These are phyloP conservation scores for Trichosanthes cucumerina DNA, from an alignment of 306 rosid species.

Conservation along the genomic window DNA sequence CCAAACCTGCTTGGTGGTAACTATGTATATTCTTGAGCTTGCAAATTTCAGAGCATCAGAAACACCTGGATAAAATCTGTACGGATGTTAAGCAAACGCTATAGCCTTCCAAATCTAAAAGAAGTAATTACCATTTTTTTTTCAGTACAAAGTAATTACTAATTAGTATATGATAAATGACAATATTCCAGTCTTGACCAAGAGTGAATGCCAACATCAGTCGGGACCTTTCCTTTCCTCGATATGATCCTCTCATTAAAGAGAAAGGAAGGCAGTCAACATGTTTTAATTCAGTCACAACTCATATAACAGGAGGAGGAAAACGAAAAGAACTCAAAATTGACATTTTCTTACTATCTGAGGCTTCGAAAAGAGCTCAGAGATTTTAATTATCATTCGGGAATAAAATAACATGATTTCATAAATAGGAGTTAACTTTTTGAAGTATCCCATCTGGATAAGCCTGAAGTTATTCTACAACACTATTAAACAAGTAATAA, in stretches of 20 bases:
- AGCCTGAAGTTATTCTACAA: background rate
- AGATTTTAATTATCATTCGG: background rate
- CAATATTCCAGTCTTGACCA: background rate
- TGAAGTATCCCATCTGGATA: background rate
- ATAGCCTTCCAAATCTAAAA: background rate
- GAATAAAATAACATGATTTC: background rate
- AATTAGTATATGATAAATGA: background rate
- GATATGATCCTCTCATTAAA: background rate
- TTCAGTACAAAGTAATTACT: no score
- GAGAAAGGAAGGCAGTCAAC: background rate
- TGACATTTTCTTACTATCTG: background rate
- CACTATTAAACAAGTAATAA: background rate
- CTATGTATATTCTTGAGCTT: slow-evolving; percentile 67
- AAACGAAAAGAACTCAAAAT: background rate
- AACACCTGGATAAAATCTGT: slow-evolving; percentile 72
- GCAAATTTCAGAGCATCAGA: slow-evolving; percentile 68
- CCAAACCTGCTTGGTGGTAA: slow-evolving; percentile 74
- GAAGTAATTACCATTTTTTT: no score
- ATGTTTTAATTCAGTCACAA: background rate
- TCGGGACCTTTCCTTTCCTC: background rate
- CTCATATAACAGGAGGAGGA: background rate
- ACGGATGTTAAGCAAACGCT: background rate
- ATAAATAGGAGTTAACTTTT: background rate
- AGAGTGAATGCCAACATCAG: background rate
- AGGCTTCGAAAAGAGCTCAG: background rate